Percentiles rank a stretch among this genome's conserved stretches.
Conservation (phyloP, 2,329 filamentous ascomycete species). For the Stromatinia cepivora region DNA sequence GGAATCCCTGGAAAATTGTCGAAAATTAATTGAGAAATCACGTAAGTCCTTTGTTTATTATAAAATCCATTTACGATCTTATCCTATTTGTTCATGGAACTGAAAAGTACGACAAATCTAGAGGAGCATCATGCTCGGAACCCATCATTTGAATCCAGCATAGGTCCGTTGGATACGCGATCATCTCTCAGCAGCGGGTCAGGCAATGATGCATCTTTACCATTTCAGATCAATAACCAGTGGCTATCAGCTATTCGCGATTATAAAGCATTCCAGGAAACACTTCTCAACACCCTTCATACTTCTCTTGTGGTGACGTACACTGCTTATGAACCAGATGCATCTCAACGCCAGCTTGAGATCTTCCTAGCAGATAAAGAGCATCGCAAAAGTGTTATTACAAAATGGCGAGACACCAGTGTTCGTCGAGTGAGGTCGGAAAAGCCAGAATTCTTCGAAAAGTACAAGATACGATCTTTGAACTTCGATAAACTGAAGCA, state of each 20-base stretch:
- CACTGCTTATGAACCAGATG: constrained; percentile 48
- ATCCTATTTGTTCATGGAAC: not conserved
- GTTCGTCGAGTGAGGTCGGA: constrained; percentile 48
- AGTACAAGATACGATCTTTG: constrained; percentile 50
- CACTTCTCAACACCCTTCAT: constrained; percentile 46
- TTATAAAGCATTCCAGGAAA: constrained; percentile 48
- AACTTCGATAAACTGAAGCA: constrained; percentile 49
- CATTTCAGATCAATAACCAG: constrained; percentile 33
- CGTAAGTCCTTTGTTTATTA: constrained; percentile 34
- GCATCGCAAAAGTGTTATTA: constrained; percentile 47
- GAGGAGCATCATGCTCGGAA: constrained; percentile 31
- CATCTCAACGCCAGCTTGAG: constrained; percentile 47
- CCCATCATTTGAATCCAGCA: constrained; percentile 31
- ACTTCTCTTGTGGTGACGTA: constrained; percentile 49
- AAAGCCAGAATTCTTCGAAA: constrained; percentile 48
- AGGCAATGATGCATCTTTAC: constrained; percentile 36
- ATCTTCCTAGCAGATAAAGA: constrained; percentile 46
- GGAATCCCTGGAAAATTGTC: constrained; percentile 46
- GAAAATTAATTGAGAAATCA: constrained; percentile 46
- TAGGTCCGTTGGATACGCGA: constrained; percentile 32
- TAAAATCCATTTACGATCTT: not conserved
- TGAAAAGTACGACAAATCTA: not conserved
- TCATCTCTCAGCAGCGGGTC: constrained; percentile 31
- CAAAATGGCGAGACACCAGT: constrained; percentile 50
- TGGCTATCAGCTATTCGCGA: constrained; percentile 47